Conservation (phyloP, 805 yeast species). For the Starmerella bombi region DNA sequence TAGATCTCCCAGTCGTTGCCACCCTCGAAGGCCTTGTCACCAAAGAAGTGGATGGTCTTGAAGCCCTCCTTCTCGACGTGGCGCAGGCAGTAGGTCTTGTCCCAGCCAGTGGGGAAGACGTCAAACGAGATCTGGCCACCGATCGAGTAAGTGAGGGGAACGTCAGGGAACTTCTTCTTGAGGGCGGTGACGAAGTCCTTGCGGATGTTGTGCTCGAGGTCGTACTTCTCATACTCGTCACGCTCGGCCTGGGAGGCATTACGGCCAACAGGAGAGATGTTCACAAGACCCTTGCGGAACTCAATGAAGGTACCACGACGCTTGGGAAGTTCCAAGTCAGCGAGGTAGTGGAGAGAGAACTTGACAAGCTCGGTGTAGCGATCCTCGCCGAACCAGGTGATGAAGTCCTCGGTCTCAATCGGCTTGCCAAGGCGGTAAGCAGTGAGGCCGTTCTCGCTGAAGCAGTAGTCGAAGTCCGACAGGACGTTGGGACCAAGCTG, state of each 20-base stretch:
- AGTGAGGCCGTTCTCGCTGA: slow-evolving; percentile 94
- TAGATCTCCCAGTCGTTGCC: slow-evolving; percentile 98
- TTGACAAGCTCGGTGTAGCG: slow-evolving; percentile 79
- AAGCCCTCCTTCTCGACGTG: slow-evolving; percentile 81
- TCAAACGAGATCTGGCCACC: slow-evolving; percentile 99
- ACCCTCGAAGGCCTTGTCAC: slow-evolving; percentile 92
- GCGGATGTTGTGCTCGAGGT: slow-evolving; percentile 69
- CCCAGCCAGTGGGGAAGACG: slow-evolving; percentile 99
- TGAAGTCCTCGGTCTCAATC: slow-evolving; percentile 87
- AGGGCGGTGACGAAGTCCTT: slow-evolving; percentile 72
- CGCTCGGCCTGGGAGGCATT: slow-evolving; percentile 92
- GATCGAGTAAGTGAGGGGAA: slow-evolving; percentile 83
- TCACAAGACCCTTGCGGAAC: slow-evolving; percentile 99
- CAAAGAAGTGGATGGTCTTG: slow-evolving; percentile 87
- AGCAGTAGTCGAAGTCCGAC: slow-evolving; percentile 82
- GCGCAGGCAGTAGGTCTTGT: slow-evolving; percentile 92
- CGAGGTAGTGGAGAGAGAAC: slow-evolving; percentile 72
- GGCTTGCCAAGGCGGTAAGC: slow-evolving; percentile 86
- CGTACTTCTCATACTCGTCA: slow-evolving; percentile 78
- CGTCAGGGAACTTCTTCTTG: slow-evolving; percentile 68
- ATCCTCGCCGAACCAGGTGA: slow-evolving; percentile 89
- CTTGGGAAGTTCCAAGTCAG: slow-evolving; percentile 80
- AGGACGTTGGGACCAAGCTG: slow-evolving; percentile 76
- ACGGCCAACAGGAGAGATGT: slow-evolving; percentile 96
- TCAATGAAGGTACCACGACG: slow-evolving; percentile 98